Base-by-base conservation (phyloP, 257 asterid species). In the Ligustrum vulgare region DNA sequence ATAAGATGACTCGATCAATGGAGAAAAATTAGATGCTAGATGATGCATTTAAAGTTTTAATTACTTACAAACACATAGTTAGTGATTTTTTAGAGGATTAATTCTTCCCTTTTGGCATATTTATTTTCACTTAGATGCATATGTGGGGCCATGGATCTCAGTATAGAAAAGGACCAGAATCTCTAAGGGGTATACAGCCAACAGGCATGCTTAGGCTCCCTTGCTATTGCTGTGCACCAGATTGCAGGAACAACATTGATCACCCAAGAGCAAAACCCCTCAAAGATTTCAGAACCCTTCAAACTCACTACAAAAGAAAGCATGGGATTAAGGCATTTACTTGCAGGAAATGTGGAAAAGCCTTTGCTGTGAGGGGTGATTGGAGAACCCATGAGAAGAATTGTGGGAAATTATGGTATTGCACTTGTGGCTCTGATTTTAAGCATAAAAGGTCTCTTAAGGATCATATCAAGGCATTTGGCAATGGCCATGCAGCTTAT, bases 61-160 rank as follows among this genome's bases (percentile, higher is more conserved):
- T 41, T 45, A 12, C 60, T 49, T 4, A 51, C 62, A 51, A n/a
- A 16, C 25, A 54, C 9, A 6, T 28, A 39, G 41, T 18, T 3
- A n/a, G 0, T 45, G 18, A 60, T 22, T 8, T 8, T 47, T 77
- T 41, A 23, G 51, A 12, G 28, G 33, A 58, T 5, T 22, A 76
- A 8, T 60, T 60, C 18, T 58, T 58, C 66, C 63, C 11, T 54
- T 54, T n/a, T n/a, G 25, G 28, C 0, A n/a, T 20, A 22, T 56
- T 56, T 20, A 22, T 56, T 56, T 22, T 20, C 34, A 22, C 23
- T n/a, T 25, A 85, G 89, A 82, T 85, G 89, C 89, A 85, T 54
- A 85, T 85, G 89, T 85, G 89, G 89, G 89, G 89, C 13, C 86
- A 85, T 80, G 89, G 89, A 56, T 85, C 89, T 16, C 89, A 85